Percentiles rank a stretch among this genome's conserved stretches.
phyloP scores from a whole-genome alignment of 495 filamentous ascomycete species.

The Daldinia grandis region DNA sequence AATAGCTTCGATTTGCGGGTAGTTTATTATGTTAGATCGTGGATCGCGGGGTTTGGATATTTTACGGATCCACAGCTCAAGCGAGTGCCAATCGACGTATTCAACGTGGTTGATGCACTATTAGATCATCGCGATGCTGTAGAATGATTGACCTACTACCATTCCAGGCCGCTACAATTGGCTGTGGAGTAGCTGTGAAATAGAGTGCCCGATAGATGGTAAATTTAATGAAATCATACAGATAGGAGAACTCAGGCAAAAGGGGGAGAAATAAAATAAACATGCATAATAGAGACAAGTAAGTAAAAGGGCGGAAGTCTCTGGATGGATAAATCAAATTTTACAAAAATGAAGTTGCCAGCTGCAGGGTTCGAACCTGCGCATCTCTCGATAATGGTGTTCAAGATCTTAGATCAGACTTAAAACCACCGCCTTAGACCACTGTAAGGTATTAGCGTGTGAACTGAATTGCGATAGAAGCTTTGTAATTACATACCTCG shows the following conservation, averaged over 20 bases:
- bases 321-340: neutral
- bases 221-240: neutral
- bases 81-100: conserved; percentile 23
- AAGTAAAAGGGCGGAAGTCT: neutral
- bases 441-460: conserved; percentile 19
- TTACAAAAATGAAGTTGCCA: conserved; percentile 24
- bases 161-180: neutral
- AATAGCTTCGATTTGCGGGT: conserved; percentile 28
- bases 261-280: neutral
- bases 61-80: conserved; percentile 17
- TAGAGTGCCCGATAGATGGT: neutral
- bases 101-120: conserved; percentile 31
- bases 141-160: neutral
- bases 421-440: conserved; percentile 42
- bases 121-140: neutral
- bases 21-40: conserved; percentile 11
- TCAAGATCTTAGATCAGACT: conserved; percentile 25
- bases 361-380: conserved; percentile 43
- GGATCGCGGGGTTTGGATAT: conserved; percentile 18
- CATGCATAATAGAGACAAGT: neutral
- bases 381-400: conserved; percentile 44
- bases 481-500: conserved; percentile 24
- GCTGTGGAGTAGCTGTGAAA: neutral
- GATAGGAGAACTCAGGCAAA: neutral
- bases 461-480: neutral